Evolutionary conservation across 306 rosid genomes (phyloP).

Genomic region (Pueraria montana): DNA sequence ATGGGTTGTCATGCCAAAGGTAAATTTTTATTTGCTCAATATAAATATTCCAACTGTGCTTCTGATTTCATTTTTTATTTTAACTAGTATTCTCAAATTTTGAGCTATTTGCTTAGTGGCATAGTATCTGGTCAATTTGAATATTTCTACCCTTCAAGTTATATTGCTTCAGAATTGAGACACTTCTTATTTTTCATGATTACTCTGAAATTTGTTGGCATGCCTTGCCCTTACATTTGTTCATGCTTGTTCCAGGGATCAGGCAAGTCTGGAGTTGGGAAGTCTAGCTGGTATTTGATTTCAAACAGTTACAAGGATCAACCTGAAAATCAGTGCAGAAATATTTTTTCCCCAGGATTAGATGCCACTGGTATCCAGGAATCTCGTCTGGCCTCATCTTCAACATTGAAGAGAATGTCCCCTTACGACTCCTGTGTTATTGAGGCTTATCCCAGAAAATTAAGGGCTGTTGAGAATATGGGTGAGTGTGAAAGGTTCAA

Average conservation of each 20-base stretch:
- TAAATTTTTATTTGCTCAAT: conserved; percentile 40
- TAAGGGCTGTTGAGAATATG: conserved; percentile 59
- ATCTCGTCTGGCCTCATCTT: conserved; percentile 53
- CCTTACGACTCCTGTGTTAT: conserved; percentile 51
- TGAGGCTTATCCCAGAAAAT: conserved; percentile 64
- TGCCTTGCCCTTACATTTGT: conserved; percentile 39
- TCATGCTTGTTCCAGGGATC: conserved; percentile 55
- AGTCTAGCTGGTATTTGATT: conserved; percentile 40
- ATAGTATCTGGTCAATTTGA: conserved; percentile 18
- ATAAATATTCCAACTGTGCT: not conserved
- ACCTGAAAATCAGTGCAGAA: conserved; percentile 50
- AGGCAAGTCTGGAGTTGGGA: conserved; percentile 43
- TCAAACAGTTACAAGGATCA: conserved; percentile 41
- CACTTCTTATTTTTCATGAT: conserved; percentile 10
- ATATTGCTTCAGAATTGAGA: not conserved
- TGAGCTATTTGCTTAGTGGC: not conserved
- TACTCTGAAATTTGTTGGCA: conserved; percentile 13
- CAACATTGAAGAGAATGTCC: conserved; percentile 64
- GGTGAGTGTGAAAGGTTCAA: conserved; percentile 48
- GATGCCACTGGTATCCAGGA: conserved; percentile 56
- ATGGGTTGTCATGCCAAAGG: conserved; percentile 74
- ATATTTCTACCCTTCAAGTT: not conserved
- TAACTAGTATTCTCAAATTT: not conserved
- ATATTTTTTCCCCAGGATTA: conserved; percentile 47
- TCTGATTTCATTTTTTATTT: conserved; percentile 1